Evolutionary conservation across 371 early-diverging fungal species (phyloP), one percentile per base, ranked within the genome.

Genomic region (Syncephalastrum monosporum): DNA sequence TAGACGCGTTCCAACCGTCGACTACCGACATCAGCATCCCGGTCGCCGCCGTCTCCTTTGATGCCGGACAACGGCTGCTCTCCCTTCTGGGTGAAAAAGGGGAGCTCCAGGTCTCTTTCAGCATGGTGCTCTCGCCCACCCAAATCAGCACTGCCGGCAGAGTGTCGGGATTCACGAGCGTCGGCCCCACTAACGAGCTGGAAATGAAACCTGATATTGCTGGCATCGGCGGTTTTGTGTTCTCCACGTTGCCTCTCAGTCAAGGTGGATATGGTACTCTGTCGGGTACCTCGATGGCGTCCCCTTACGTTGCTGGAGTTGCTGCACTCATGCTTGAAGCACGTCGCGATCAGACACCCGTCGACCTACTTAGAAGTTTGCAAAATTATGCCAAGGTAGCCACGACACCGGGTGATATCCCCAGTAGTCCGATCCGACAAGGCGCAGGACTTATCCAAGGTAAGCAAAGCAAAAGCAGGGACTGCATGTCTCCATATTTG

Each of bases 381-480:
- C 70, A 73, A 57, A 89, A 83, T 69, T 69, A 72, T 33, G 83
- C 81, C 16, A n/a, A 15, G 5, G 41, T 53, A 4, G 50, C 49
- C n/a, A 56, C 61, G 4, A 12, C 58, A 14, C 53, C 56, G 14
- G 61, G 71, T 33, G n/a, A 38, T 29, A n/a, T 52, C 7, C 65
- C 64, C 45, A 63, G 79, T 7, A 74, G 75, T 56, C 73, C 79
- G 43, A 68, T 64, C 33, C 57, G 69, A 21, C 89, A 91, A 66
- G 94, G 94, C 16, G 82, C 89, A 47, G 94, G 94, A 13, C 67
- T 94, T 17, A 66, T 94, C 49, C 83, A 92, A 69, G 64, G 77
- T 73, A 67, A 63, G 43, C 12, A 33, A 5, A n/a, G 5, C 42
- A 49, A 52, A 17, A 21, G 6, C 49, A 47, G 55, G 16, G 42